Base-by-base conservation (phyloP, 768 basidiomycete genomes). In the Cubamyces lactineus region DNA sequence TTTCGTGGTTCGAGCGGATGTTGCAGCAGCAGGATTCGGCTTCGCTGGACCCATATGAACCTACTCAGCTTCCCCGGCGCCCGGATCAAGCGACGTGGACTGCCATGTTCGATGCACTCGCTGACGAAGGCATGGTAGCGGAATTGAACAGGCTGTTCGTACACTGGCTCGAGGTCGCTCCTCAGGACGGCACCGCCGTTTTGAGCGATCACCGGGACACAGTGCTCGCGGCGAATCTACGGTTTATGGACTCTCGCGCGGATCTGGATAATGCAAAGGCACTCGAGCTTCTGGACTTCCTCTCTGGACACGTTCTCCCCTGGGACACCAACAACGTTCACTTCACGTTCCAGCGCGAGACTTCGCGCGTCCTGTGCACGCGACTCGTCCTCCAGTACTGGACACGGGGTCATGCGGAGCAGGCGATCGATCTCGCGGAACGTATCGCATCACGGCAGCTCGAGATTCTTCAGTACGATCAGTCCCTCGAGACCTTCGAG, bases 1-100 rank as follows among this genome's bases (percentile, higher is more conserved):
- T 87, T 45, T 71, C 77, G 5, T 96, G 93, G 93, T 91, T 89
- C 67, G 78, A 86, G 43, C 81, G 84, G 49, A 78, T 94, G 30
- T 73, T 89, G 48, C 70, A 73, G 26, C 82, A 85, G 59, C 72
- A 66, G 71, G 68, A 66, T 66, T 62, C 58, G 66, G 38, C 68
- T 2, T 51, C 52, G 4, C 26, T 24, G 1, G 58, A 65, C 39
- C 79, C 79, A 1, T 83, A 77, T 64, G 75, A 80, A 52, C 73
- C 84, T 1, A 71, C 80, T 7, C 73, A 71, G 11, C 71, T 72
- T 0, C 79, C 84, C 17, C 73, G 79, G 4, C 79, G 81, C 12
- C 91, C 91, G 2, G 81, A 84, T 64, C 61, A 68, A 3, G 62
- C 74, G 2, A 80, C 86, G 0, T 92, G 89, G 87, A 62, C 70